Base-by-base conservation (phyloP, 2,329 filamentous ascomycete species). In the Clonostachys rosea region DNA sequence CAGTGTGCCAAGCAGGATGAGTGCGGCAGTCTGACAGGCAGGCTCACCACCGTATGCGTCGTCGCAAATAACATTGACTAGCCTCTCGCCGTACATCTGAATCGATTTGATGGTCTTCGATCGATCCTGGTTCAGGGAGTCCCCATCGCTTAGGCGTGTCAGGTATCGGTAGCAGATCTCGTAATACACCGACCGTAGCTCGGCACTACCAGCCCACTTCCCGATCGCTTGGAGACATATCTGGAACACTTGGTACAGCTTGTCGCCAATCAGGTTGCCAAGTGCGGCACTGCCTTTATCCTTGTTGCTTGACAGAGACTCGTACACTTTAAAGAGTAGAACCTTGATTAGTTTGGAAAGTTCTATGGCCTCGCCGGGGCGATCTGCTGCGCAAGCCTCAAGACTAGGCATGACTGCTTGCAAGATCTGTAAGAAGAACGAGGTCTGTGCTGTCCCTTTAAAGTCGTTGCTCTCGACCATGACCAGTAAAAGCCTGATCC, bases 181-280 rank as follows among this genome's bases (percentile, higher is more conserved):
- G 65, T 97, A 99, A 67, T 95, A 92, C 18, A 88, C 79, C 49
- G 94, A 84, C 44, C 94, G 84, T 37, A 99, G 71, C 47, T 83
- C 76, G 14, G 87, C 73, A 46, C 81, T 84, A 5, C 86, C 84
- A 2, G 84, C 78, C 59, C 87, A 85, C 51, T 87, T 84, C 53
- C 85, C 82, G 47, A 95, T 86, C 6, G 90, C 89, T 56, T 85
- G 80, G 13, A 96, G 74, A 51, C 89, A 91, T 37, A 90, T 81
- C 52, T 95, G 88, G 74, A 99, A 96, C 5, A 97, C 79, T 60
- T 96, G 87, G 60, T 91, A 91, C 1, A 97, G 76, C 59, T 94
- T 89, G 62, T 97, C 92, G 60, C 90, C 88, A 34, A 94, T 83
- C 24, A 92, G 76, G 61, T 90, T 89, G 35, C 86, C 79, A 47